Percentiles rank a stretch among this genome's conserved stretches.
phyloP scores from a whole-genome alignment of 495 filamentous ascomycete genomes.

The Penicillium tannophilum region DNA sequence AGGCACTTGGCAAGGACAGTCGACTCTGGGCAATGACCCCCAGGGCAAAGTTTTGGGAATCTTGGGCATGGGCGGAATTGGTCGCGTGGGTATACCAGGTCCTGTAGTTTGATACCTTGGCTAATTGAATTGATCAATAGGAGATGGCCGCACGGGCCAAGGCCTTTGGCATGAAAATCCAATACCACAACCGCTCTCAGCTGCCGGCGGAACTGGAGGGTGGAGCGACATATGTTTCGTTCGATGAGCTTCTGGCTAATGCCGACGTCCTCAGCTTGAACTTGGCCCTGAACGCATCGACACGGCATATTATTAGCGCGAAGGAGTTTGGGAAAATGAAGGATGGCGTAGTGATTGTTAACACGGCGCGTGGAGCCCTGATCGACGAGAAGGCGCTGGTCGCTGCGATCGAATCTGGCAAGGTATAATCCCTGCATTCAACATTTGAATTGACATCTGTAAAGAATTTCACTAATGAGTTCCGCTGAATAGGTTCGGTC shows the following conservation, averaged over 20 bases:
- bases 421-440: constrained; percentile 46
- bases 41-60: constrained; percentile 74
- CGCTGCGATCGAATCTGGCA: constrained; percentile 65
- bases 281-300: constrained; percentile 65
- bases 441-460: constrained; percentile 11
- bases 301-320: constrained; percentile 69
- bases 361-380: constrained; percentile 78
- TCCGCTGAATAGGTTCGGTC: constrained; percentile 40
- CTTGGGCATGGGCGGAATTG: constrained; percentile 87
- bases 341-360: constrained; percentile 75
- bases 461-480: neutral
- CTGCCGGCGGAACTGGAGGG: constrained; percentile 52
- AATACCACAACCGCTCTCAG: constrained; percentile 69
- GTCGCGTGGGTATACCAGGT: constrained; percentile 39
- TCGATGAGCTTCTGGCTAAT: constrained; percentile 65
- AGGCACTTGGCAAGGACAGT: constrained; percentile 54
- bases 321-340: constrained; percentile 72
- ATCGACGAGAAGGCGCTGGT: constrained; percentile 80
- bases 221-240: constrained; percentile 68
- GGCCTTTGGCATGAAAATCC: constrained; percentile 70
- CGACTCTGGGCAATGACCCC: constrained; percentile 66
- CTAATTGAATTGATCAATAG: constrained; percentile 27
- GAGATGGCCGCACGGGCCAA: constrained; percentile 70
- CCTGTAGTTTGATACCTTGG: neutral
- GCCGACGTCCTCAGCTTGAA: constrained; percentile 80